Base-by-base conservation (phyloP, 495 filamentous ascomycete species). In the Penicillium angulare region DNA sequence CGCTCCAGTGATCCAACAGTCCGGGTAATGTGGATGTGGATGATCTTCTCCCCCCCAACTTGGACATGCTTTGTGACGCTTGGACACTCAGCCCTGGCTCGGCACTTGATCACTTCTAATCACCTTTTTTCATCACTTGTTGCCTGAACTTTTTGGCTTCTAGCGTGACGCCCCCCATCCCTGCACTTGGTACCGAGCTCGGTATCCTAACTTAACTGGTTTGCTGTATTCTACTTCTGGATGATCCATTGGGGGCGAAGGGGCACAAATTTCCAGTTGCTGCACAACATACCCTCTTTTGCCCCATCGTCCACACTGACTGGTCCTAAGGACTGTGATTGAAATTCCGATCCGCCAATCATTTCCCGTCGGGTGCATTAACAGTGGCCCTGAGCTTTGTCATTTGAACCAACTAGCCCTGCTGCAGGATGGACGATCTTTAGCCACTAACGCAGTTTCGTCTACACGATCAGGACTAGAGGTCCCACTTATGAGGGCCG, bases 401-500 rank as follows among this genome's bases (percentile, higher is more conserved):
- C 49, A 63, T 56, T 44, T 52, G 23, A 35, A 35, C 55, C 60
- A 61, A 48, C 48, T 64, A 64, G 40, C 26, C 51, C 56, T 55
- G 27, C 60, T 64, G 60, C 57, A 50, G 50, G 33, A 56, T 56
- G 48, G 63, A 52, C 60, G 63, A 66, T 66, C 60, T 50, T 33
- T 31, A 56, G 52, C 59, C 54, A 57, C 60, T 56, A 53, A 61
- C 52, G 53, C 51, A 39, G 23, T 52, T 40, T 36, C 24, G 43
- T 59, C 50, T 17, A 57, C 48, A 36, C 47, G 44, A 53, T 54
- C 47, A 50, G 43, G 40, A 41, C 34, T 29, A 35, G 51, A 13
- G 15, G 41, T 16, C 41, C 57, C 52, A 45, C 43, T 44, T 21
- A 36, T 47, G 29, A 49, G 29, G 27, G 17, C 46, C 42, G 29